phyloP scores from a whole-genome alignment of 2,329 filamentous ascomycete genomes.

The Moelleriella libera region DNA sequence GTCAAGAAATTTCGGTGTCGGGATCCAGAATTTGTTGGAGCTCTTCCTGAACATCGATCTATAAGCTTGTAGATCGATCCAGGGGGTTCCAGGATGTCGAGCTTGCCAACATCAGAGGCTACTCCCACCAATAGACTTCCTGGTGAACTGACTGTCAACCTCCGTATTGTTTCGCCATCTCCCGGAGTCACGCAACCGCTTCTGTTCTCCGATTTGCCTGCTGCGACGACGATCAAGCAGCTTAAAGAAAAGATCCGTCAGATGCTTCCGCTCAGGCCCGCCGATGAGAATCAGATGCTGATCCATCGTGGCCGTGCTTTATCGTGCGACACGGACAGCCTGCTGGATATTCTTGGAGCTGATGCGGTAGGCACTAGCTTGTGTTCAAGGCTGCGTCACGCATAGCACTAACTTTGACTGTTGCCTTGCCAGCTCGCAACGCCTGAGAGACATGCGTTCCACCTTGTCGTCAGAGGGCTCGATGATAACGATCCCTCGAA shows the following conservation, averaged over 20 bases:
- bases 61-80: background rate
- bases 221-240: slow-evolving; percentile 37
- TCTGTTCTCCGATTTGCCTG: slow-evolving; percentile 31
- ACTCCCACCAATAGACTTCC: slow-evolving; percentile 3
- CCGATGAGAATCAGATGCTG: slow-evolving; percentile 41
- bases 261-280: slow-evolving; percentile 31
- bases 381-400: background rate
- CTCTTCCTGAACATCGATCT: no score
- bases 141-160: slow-evolving; percentile 29
- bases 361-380: slow-evolving; percentile 27
- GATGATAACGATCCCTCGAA: slow-evolving; percentile 15
- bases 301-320: slow-evolving; percentile 47
- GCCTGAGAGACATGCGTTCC: slow-evolving; percentile 34
- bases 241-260: slow-evolving; percentile 45
- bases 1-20: no score
- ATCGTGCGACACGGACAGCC: slow-evolving; percentile 36
- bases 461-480: slow-evolving; percentile 34
- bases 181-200: slow-evolving; percentile 35
- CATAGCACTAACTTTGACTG: background rate
- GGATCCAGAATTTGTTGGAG: no score
- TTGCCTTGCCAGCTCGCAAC: slow-evolving; percentile 21
- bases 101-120: slow-evolving; percentile 11
- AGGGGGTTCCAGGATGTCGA: slow-evolving; percentile 25
- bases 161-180: slow-evolving; percentile 46
- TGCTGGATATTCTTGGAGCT: slow-evolving; percentile 42